Evolutionary conservation across 371 early-diverging fungal species (phyloP), one percentile per base, ranked within the genome.

Genomic region (Mortierella sp.): DNA sequence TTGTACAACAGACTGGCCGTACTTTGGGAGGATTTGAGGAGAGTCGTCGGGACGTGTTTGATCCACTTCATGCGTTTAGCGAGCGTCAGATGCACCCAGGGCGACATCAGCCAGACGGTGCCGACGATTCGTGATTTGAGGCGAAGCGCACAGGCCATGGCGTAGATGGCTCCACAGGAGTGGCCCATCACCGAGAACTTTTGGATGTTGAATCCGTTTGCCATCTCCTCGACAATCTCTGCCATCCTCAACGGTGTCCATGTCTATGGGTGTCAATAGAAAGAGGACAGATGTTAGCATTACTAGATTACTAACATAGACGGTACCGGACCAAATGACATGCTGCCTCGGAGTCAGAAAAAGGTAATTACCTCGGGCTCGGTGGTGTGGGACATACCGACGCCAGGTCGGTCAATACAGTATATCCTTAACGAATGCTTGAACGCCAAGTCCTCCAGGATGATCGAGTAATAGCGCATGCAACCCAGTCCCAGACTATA

Each of bases 51-150:
- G 58, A 87, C 87, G 55, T 81, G 84, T 43, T 63, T 74, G 71
- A 87, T 84, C 87, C 87, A 87, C 74, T 87, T 87, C 76, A 87
- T 81, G 21, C 84, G 77, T 56, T 87, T 87, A 21, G 87, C 86
- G 1, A 87, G 70, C 1, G 87, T 85, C 38, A 84, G 56, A 58
- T 81, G 81, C 46, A 87, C 86, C 87, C 87, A 87, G 16, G 87
- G 87, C 4, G 80, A 84, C 73, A 87, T 84, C 38, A 87, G 43
- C 84, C 84, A 87, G 32, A 87, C 84, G 2, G 87, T 87, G 49
- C 87, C 87, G 43, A 84, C 82, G 46, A 87, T 75, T 7, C 82
- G 75, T 12, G 83, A 56, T 27, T 84, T 84, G 60, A 87, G 75
- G 3, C 82, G 81, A 3, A 87, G 76, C 11, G 86, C 87, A 63